A percentile compares a stretch with the other conserved stretches of the same genome.
These are phyloP conservation scores for Trichoderma asperelloides DNA, from an alignment of 495 filamentous ascomycete genomes.

Conservation along the genomic window DNA sequence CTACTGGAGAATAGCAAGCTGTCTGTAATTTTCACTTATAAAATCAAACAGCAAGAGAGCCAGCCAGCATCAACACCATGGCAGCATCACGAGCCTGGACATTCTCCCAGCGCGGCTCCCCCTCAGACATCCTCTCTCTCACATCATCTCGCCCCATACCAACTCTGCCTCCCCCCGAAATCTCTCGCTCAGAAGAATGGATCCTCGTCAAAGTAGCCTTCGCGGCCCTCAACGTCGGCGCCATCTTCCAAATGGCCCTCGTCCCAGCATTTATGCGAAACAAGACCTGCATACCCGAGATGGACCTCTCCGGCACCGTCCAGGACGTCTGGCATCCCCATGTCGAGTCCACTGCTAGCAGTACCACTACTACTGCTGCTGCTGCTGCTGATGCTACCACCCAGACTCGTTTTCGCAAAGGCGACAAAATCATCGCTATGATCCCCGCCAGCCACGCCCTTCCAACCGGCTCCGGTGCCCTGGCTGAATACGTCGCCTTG, in stretches of 20 bases:
- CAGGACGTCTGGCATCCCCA: conserved; percentile 16
- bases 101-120: conserved; percentile 16
- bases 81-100: conserved; percentile 18
- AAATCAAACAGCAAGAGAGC: neutral
- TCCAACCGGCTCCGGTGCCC: conserved; percentile 20
- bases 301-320: conserved; percentile 31
- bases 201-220: conserved; percentile 29
- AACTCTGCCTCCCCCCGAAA: conserved; percentile 10
- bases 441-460: conserved; percentile 20
- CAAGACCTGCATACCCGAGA: conserved; percentile 24
- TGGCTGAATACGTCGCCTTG: conserved; percentile 27
- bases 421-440: conserved; percentile 25
- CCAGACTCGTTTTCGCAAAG: conserved; percentile 15
- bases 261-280: conserved; percentile 25
- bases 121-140: conserved; percentile 18
- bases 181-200: conserved; percentile 9
- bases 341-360: neutral
- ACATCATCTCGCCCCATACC: conserved; percentile 7
- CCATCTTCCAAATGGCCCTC: conserved; percentile 24
- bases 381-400: too few relatives aligned
- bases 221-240: conserved; percentile 33
- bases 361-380: too few relatives aligned
- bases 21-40: neutral
- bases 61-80: neutral
- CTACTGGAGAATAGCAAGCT: too few relatives aligned